Evolutionary conservation across 805 yeast genomes (phyloP).

Genomic region (Kuraishia hungarica): DNA sequence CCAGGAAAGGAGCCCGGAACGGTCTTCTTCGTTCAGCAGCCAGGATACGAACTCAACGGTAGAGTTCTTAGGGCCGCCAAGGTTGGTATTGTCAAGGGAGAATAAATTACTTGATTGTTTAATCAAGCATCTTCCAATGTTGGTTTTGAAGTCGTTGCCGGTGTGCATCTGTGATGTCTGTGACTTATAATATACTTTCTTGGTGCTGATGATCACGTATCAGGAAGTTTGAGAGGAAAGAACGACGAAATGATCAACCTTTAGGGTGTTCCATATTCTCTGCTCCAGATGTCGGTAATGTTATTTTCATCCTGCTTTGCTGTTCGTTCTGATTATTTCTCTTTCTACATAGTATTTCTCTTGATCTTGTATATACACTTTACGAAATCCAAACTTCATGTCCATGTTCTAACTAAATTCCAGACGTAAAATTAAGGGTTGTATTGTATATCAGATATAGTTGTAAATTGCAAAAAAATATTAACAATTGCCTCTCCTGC

Average conservation of each 20-base stretch:
- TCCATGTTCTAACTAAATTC: neutral
- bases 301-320: neutral
- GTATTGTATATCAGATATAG: too few species aligned
- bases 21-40: conserved; percentile 86
- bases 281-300: neutral
- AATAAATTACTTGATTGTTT: conserved; percentile 5
- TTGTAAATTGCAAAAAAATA: too few species aligned
- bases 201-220: neutral
- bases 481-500: too few species aligned
- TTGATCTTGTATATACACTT: neutral
- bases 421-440: too few species aligned
- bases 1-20: conserved; percentile 89
- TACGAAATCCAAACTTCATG: neutral
- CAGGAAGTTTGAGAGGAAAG: neutral
- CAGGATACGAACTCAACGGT: conserved; percentile 78
- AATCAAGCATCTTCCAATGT: too few species aligned
- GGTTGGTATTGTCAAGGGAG: conserved; percentile 82
- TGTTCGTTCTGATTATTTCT: neutral
- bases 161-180: neutral
- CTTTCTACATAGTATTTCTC: neutral
- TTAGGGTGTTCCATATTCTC: neutral
- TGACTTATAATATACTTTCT: neutral
- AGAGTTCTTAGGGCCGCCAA: conserved; percentile 92
- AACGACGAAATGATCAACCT: too few species aligned
- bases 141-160: neutral